Evolutionary conservation across 495 filamentous ascomycete species (phyloP), one percentile per base, ranked within the genome.

Genomic region (Neurospora terricola): DNA sequence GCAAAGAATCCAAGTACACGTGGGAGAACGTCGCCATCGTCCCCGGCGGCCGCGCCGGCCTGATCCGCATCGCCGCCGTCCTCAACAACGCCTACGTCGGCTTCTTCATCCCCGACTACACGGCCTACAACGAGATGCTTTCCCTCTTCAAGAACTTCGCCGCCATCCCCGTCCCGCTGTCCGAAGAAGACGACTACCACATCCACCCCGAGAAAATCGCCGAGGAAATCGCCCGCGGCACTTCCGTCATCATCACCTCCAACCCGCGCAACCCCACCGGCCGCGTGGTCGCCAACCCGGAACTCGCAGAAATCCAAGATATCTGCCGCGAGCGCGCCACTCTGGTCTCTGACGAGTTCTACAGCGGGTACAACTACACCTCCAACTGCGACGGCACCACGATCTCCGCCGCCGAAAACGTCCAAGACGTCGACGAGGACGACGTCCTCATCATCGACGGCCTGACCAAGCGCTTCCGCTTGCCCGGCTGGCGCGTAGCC

Each of bases 1-100:
- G 92, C 73, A 94, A 96, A 83, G 84, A 86, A n/a, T 94, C 91
- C 80, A 86, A 97, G 82, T 98, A 98, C 80, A 94, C 91, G n/a
- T 97, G 93, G 91, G 95, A 98, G 84, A 98, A 98, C 82, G 95
- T 98, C n/a, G 94, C 92, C 82, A 96, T 98, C 78, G 95, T 98
- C 5, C 95, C 95, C 48, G 95, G 95, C 81, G 95, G 95, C 36
- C 87, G 95, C 74, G 94, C 95, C 18, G 95, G 95, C 34, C 84
- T 98, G 83, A 97, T 98, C 75, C 88, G 95, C 69, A 97, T 98
- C 82, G 94, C 95, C 3, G 95, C 95, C 30, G 95, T 98, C 14
- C 81, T 98, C 76, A 94, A 94, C 76, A 97, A 97, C 78, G 91
- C 94, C 71, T 97, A 97, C 77, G 87, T 97, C 70, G 92, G 91